A percentile compares a stretch with the other conserved stretches of the same genome.
Conservation (phyloP, 1,284 basidiomycete genomes). For the Leccinum griseonigrum region DNA sequence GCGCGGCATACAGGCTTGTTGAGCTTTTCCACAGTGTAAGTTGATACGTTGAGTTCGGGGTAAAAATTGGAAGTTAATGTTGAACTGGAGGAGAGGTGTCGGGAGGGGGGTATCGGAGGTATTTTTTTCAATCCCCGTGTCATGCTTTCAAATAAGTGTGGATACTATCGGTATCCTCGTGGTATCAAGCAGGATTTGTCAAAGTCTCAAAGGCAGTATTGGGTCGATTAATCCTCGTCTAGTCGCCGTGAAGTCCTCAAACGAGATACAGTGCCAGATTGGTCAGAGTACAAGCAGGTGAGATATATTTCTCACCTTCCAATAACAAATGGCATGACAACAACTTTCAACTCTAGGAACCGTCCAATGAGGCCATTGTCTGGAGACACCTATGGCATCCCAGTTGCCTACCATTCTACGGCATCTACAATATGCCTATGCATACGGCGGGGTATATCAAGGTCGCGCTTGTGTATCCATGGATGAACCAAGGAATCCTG, state of each 20-base stretch:
- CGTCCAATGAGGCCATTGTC: slow-evolving; percentile 25
- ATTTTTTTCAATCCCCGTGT: slow-evolving; percentile 16
- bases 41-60: not conserved
- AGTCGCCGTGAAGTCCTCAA: slow-evolving; percentile 27
- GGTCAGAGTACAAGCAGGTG: slow-evolving; percentile 20
- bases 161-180: slow-evolving; percentile 13
- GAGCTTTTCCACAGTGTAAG: slow-evolving; percentile 25
- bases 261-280: not conserved
- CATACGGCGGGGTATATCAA: slow-evolving; percentile 1
- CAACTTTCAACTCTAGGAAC: slow-evolving; percentile 9
- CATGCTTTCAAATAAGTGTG: slow-evolving; percentile 15
- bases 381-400: slow-evolving; percentile 29
- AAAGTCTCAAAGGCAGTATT: slow-evolving; percentile 17
- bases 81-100: slow-evolving; percentile 13
- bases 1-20: slow-evolving; percentile 2
- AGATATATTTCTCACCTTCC: not conserved
- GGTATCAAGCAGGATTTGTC: slow-evolving; percentile 26
- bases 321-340: not conserved
- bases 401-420: slow-evolving; percentile 29
- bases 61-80: slow-evolving; percentile 21
- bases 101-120: slow-evolving; percentile 7
- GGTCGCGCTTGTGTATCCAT: slow-evolving; percentile 26
- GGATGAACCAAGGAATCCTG: slow-evolving; percentile 30
- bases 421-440: slow-evolving; percentile 12
- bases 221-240: slow-evolving; percentile 6